Evolutionary conservation across 495 filamentous ascomycete species (phyloP).

Genomic region (Schizothecium vesticola): DNA sequence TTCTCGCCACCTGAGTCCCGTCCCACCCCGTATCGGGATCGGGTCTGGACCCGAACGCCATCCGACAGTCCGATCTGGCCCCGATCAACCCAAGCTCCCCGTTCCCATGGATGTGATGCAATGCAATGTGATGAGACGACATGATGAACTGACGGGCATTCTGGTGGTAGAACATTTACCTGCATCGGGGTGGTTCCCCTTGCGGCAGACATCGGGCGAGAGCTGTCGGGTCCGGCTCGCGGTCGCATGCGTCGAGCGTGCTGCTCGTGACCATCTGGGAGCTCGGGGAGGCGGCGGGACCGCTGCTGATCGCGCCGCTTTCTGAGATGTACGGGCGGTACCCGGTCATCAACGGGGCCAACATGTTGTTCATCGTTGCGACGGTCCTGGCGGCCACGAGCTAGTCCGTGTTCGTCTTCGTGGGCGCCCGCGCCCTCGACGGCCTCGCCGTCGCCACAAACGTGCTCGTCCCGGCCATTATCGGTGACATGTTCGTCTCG

Average conservation of each 20-base stretch:
- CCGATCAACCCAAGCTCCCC: too few species aligned
- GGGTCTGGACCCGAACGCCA: neutral
- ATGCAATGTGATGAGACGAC: neutral
- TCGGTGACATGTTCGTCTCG: slow-evolving; percentile 51
- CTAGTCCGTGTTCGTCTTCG: slow-evolving; percentile 36
- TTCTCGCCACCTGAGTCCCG: neutral
- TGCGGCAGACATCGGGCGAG: slow-evolving; percentile 43
- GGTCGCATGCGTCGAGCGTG: slow-evolving; percentile 41
- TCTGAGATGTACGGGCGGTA: slow-evolving; percentile 53
- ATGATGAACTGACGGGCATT: neutral
- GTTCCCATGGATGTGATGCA: neutral
- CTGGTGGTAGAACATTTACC: slow-evolving; percentile 44
- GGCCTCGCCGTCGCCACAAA: slow-evolving; percentile 49
- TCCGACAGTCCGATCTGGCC: too few species aligned
- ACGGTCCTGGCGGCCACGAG: slow-evolving; percentile 42
- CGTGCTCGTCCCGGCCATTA: slow-evolving; percentile 53
- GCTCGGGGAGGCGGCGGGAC: slow-evolving; percentile 51
- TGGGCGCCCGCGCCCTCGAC: slow-evolving; percentile 44
- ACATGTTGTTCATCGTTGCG: slow-evolving; percentile 45
- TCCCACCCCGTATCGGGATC: neutral
- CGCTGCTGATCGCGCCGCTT: slow-evolving; percentile 54
- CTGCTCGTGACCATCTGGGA: slow-evolving; percentile 60
- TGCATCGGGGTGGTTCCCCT: slow-evolving; percentile 54
- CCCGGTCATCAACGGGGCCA: slow-evolving; percentile 48
- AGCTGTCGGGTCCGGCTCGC: slow-evolving; percentile 36